Base-by-base conservation (phyloP, 225 moss, liverwort and hornwort species). In the Bryum argenteum region DNA sequence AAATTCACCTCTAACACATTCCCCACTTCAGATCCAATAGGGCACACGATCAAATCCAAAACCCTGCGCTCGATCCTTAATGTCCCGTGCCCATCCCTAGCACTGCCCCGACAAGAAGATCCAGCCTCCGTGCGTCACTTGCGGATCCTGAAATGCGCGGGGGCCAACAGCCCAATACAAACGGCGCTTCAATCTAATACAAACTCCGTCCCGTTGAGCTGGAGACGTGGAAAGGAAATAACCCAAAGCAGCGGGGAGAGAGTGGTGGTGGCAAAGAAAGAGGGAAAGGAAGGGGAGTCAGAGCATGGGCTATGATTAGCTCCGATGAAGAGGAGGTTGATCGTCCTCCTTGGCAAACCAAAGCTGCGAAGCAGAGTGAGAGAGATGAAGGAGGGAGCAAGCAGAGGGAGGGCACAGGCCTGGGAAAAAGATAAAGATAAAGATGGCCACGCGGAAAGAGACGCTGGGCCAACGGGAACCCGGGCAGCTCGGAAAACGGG, bases 1-100 rank as follows among this genome's bases (percentile, higher is more conserved):
- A 78, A n/a, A 81, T 65, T 84, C 81, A 68, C 81, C 81, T 65
- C 81, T 48, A 18, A 23, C 78, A 63, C 82, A 82, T 82, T 48
- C 77, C 65, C 53, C 37, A 9, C 77, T 39, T 67, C 80, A 82
- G 82, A 82, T 78, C 82, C 78, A 65, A 65, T 19, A 51, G 20
- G 23, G 42, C n/a, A 66, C 65, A 37, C 48, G 16, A 41, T 73
- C 54, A 78, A 48, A 78, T 78, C 78, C 65, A 72, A 72, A 69
- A 47, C 65, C 67, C 76, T 41, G 58, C 43, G 23, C 45, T 33
- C 67, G 55, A 72, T 72, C 72, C 47, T 71, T 67, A 71, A 61
- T 33, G 23, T 42, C 61, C 10, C 39, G 63, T 39, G 55, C 53
- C 37, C 60, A 79, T 56, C 55, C 55, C 48, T 60, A 19, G 54